A percentile compares a stretch with the other conserved stretches of the same genome.
These are phyloP conservation scores for Rosa rugosa DNA, from an alignment of 306 rosid species.

Conservation along the genomic window DNA sequence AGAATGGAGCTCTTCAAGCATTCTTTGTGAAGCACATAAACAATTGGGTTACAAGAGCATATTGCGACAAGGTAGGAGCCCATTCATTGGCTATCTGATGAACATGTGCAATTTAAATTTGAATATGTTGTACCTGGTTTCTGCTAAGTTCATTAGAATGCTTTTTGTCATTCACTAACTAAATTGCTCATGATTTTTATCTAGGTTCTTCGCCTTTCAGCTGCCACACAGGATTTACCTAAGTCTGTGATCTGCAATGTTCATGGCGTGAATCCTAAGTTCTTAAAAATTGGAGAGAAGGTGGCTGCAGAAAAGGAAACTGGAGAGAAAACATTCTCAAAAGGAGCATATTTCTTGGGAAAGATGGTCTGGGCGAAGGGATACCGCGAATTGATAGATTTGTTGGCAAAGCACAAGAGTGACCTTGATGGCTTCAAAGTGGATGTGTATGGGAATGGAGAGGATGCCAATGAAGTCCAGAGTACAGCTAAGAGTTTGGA, in stretches of 20 bases:
- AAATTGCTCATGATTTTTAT: conserved; percentile 24
- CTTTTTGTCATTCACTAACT: neutral
- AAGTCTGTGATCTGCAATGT: conserved; percentile 91
- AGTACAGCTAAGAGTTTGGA: conserved; percentile 75
- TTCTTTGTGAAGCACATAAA: conserved; percentile 95
- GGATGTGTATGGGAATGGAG: conserved; percentile 95
- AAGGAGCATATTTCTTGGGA: conserved; percentile 98
- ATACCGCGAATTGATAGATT: conserved; percentile 79
- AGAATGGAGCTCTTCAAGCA: conserved; percentile 90
- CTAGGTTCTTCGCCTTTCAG: conserved; percentile 97
- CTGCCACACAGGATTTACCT: conserved; percentile 94
- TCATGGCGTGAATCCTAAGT: conserved; percentile 98
- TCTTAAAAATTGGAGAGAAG: conserved; percentile 83
- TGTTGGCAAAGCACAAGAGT: conserved; percentile 68
- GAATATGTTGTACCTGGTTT: neutral
- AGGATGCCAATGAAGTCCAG: conserved; percentile 89
- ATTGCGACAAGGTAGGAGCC: conserved; percentile 75
- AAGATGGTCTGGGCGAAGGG: conserved; percentile 99
- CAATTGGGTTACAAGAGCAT: conserved; percentile 87
- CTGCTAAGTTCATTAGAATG: neutral
- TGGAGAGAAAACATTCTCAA: conserved; percentile 76
- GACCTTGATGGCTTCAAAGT: conserved; percentile 86
- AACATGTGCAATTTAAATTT: neutral
- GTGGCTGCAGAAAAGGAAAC: conserved; percentile 71
- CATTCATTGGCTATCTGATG: neutral